These are phyloP conservation scores for Paramecium primaurelia DNA, from an alignment of 73 alveolate genomes.

Conservation along the genomic window DNA sequence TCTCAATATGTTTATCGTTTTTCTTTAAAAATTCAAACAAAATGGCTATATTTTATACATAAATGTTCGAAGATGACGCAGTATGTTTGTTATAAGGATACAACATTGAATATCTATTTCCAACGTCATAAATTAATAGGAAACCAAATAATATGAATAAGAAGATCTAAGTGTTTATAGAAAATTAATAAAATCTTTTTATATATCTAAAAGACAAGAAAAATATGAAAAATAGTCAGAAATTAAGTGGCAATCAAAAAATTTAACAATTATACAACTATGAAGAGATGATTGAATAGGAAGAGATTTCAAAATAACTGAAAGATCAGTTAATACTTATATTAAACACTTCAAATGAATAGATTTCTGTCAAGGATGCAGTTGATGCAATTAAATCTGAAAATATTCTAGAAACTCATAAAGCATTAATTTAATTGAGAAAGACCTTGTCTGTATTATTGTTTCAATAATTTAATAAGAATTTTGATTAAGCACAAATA, in stretches of 20 bases:
- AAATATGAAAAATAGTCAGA: neutral
- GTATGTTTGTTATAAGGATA: neutral
- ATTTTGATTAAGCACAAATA: neutral
- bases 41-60: neutral
- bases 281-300: neutral
- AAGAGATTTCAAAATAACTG: neutral
- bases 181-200: neutral
- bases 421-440: neutral
- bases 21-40: neutral
- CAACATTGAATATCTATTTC: neutral
- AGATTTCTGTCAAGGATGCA: conserved; percentile 9
- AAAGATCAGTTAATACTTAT: neutral
- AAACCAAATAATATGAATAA: neutral
- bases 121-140: neutral
- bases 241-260: neutral
- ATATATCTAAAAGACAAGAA: neutral
- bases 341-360: neutral
- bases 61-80: neutral
- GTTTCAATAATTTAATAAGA: neutral
- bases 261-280: neutral
- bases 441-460: neutral
- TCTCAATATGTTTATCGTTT: neutral
- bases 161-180: neutral
- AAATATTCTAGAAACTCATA: neutral
- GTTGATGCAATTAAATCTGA: neutral